Base-by-base conservation (phyloP, 1,284 basidiomycete species). In the Gastroboletus turbinatus region DNA sequence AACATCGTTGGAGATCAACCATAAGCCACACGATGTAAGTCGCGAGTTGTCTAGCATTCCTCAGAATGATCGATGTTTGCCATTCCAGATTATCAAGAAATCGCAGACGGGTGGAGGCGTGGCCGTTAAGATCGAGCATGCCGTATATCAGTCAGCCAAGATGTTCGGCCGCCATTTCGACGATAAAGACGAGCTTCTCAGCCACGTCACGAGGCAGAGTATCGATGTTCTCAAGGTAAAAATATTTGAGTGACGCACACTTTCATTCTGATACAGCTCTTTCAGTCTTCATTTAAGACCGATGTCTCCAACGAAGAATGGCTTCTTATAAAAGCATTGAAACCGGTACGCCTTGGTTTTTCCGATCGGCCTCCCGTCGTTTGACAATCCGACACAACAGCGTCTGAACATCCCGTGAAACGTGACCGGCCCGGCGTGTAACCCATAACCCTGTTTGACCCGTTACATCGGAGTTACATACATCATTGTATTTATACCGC, bases 61-160 rank as follows among this genome's bases (percentile, higher is more conserved):
- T 55, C 13, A 11, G 23, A 23, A 46, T 46, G 35, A 50, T 27
- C 33, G 39, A 57, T 56, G 56, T 55, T 55, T 61, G 66, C 67
- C 62, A n/a, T 57, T 54, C 59, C 71, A 95, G 81, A 80, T 96
- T 27, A 85, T 99, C 64, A 97, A 96, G 78, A 94, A 93, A 75
- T 82, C 87, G 17, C 94, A 98, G 72, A 88, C 93, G 27, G 96
- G 95, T 68, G 96, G 84, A 57, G 96, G 96, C 73, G 96, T 98
- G 19, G 97, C 97, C 0, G 93, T 99, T 70, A 98, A 98, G 82
- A 98, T 99, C 61, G 97, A 99, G 73, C 92, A 97, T 69, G 95
- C 95, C 1, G 89, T 95, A 5, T 96, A 99, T 75, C 93, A 98
- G 75, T 91, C 92, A 38, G 88, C 95, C 16, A 96, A 96, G 77